Evolutionary conservation across 2,329 filamentous ascomycete species (phyloP).

Genomic region (Fusarium duplospermum): DNA sequence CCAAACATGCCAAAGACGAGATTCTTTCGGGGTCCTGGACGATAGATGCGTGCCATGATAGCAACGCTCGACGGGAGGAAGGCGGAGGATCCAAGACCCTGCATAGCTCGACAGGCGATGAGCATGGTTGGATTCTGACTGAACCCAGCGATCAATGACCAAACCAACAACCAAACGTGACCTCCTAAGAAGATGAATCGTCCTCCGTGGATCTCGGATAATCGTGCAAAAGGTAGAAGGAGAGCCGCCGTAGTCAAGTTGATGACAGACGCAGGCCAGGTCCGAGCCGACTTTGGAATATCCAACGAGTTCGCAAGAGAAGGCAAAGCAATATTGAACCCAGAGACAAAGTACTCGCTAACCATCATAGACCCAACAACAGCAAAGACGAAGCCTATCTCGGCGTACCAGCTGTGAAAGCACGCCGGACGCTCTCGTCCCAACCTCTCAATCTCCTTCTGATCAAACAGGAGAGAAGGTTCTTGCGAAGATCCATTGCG

Average conservation of each 20-base stretch:
- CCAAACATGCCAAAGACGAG: constrained; percentile 71
- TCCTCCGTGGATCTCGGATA: constrained; percentile 72
- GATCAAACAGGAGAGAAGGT: constrained; percentile 18
- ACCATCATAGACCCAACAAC: constrained; percentile 73
- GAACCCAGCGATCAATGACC: constrained; percentile 77
- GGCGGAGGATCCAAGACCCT: constrained; percentile 78
- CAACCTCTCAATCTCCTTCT: constrained; percentile 65
- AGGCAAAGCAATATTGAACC: constrained; percentile 80
- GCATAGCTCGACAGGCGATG: constrained; percentile 77
- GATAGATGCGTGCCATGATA: constrained; percentile 76
- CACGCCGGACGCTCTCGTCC: constrained; percentile 70
- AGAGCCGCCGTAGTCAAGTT: constrained; percentile 68
- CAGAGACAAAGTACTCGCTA: constrained; percentile 80
- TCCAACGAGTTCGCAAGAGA: constrained; percentile 69
- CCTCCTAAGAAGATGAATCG: constrained; percentile 71
- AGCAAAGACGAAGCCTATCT: constrained; percentile 71
- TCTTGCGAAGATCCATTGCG: background rate
- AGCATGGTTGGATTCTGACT: constrained; percentile 74
- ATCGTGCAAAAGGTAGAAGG: constrained; percentile 71
- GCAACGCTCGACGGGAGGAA: constrained; percentile 76
- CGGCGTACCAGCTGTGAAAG: constrained; percentile 65
- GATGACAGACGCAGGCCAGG: constrained; percentile 73
- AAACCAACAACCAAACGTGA: constrained; percentile 72
- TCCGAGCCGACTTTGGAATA: constrained; percentile 71
- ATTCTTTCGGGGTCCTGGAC: constrained; percentile 79